A percentile compares a stretch with the other conserved stretches of the same genome.
Conservation (phyloP, 768 basidiomycete genomes). For the Russula olivacea region DNA sequence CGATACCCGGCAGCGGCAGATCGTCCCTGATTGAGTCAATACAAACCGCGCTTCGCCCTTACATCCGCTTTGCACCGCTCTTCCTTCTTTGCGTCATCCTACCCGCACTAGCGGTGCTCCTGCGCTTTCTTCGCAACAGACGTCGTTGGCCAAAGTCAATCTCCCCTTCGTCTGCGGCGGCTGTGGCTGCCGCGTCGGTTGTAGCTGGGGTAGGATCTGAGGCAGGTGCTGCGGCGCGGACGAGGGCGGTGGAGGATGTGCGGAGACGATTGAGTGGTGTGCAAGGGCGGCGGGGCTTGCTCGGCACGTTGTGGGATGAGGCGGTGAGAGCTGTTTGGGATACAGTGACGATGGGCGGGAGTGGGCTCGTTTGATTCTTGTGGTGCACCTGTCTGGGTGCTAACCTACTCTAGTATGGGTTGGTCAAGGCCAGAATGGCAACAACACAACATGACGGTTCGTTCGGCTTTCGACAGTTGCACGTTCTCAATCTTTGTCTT, state of each 20-base stretch:
- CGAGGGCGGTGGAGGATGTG: conserved; percentile 18
- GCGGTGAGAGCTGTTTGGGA: conserved; percentile 20
- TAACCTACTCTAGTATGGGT: background rate
- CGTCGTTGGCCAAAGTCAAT: background rate
- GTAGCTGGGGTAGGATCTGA: background rate
- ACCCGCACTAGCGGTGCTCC: conserved; percentile 16
- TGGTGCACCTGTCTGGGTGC: background rate
- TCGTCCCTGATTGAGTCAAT: conserved; percentile 4
- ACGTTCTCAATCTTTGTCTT: background rate
- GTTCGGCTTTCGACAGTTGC: background rate
- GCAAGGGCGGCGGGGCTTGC: conserved; percentile 11
- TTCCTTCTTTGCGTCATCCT: conserved; percentile 21
- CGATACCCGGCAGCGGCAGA: background rate
- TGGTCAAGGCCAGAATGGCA: background rate
- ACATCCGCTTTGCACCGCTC: conserved; percentile 11
- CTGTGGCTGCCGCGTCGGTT: background rate
- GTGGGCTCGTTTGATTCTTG: conserved; percentile 21
- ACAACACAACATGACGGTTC: too few relatives aligned
- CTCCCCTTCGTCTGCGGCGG: background rate
- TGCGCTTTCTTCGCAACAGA: conserved; percentile 15
- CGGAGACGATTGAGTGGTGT: conserved; percentile 20
- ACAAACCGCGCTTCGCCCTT: conserved; percentile 13
- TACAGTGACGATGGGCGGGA: conserved; percentile 24
- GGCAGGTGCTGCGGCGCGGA: background rate
- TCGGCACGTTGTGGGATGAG: conserved; percentile 20